A percentile compares a stretch with the other conserved stretches of the same genome.
Evolutionary conservation across 2,329 filamentous ascomycete species (phyloP).

Genomic region (Ceratocystis cubensis): DNA sequence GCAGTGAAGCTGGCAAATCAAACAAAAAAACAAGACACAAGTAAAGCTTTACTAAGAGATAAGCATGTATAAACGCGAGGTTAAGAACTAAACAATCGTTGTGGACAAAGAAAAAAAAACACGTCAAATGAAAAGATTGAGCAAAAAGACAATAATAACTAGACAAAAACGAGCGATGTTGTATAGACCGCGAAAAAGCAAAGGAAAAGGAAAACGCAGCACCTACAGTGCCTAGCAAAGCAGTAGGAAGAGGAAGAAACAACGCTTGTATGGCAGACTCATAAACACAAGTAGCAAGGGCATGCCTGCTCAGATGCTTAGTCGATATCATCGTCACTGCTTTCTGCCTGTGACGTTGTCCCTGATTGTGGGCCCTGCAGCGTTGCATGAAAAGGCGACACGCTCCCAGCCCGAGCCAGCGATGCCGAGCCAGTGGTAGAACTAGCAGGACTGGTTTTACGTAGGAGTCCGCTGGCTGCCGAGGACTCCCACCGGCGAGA

Average conservation of each 20-base stretch:
- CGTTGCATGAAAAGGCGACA: slow-evolving; percentile 18
- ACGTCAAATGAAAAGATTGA: background rate
- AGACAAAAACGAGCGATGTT: background rate
- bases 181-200: background rate
- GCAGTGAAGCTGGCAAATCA: background rate
- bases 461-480: slow-evolving; percentile 34
- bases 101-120: background rate
- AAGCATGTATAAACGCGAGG: background rate
- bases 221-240: background rate
- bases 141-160: slow-evolving; percentile 6
- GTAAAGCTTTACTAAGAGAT: background rate
- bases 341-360: slow-evolving; percentile 2
- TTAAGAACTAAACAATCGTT: background rate
- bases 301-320: slow-evolving; percentile 9
- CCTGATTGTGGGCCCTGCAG: slow-evolving; percentile 6
- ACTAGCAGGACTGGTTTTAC: slow-evolving; percentile 28
- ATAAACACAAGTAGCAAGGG: background rate
- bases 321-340: slow-evolving; percentile 21
- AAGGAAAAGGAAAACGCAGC: background rate
- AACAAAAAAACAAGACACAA: background rate
- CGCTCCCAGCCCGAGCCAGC: background rate
- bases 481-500: slow-evolving; percentile 30
- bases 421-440: slow-evolving; percentile 29
- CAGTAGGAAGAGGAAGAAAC: background rate
- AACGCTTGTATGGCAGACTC: background rate